Base-by-base conservation (phyloP, 208 protist species). In the Acanthamoeba culbertsoni region DNA sequence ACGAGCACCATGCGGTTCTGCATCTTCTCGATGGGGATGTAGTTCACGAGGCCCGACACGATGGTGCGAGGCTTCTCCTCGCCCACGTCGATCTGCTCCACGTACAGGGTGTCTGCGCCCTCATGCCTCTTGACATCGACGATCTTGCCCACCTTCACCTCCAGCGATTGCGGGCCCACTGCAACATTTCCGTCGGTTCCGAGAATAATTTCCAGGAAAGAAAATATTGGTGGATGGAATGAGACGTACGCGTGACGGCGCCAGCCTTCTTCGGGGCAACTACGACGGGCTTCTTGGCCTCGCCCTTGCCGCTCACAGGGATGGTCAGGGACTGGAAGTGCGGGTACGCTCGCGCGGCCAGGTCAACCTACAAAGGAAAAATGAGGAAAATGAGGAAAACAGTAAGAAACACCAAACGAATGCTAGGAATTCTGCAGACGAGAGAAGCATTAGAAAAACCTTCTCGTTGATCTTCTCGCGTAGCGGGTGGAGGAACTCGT, bases 11-110 rank as follows among this genome's bases (percentile, higher is more conserved):
- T 45, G 12, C 82, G 82, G 53, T 90, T 65, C 82, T 90, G 82
- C 77, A 86, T 91, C 35, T 59, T 59, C 92, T 94, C 91, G 46
- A 93, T 46, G 40, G 77, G 79, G 43, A 94, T 63, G 71, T 73
- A 86, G 57, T 94, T 94, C 31, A 93, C 92, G 18, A 95, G 86
- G 42, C 94, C 94, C 8, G 86, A 93, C n/a, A 95, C 84, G 77
- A 95, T 82, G 42, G 93, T 95, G 65, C 93, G 93, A 26, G 82
- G 90, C 53, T 79, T 86, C 18, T 59, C 93, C 63, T 95, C 93
- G n/a, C 90, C 90, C 28, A 90, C 33, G 46, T 95, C 91, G 65
- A 95, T 88, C 40, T 94, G 51, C 75, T 95, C 93, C n/a, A 93
- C 89, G 71, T 79, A 94, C n/a, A 94, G 88, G 16, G 7, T 77